Percentiles rank a stretch among this genome's conserved stretches.
Conservation (phyloP, 2,329 filamentous ascomycete species). For the Penicillium brevicompactum region DNA sequence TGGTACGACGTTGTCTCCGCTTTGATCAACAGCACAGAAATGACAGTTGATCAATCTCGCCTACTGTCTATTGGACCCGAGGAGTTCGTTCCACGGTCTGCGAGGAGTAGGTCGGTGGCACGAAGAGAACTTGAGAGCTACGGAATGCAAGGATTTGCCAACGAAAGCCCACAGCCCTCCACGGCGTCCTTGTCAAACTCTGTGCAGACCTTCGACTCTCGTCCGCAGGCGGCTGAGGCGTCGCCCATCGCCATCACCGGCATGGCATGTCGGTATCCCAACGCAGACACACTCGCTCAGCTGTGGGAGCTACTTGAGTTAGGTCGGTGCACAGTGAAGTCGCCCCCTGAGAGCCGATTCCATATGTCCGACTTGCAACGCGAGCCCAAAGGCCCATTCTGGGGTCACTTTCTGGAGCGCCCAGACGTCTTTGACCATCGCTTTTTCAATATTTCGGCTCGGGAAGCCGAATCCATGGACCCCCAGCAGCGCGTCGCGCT, state of each 20-base stretch:
- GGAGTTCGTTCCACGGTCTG: neutral
- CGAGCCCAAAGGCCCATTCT: constrained; percentile 2
- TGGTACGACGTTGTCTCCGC: neutral
- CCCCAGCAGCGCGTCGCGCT: constrained; percentile 31
- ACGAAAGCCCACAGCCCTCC: neutral
- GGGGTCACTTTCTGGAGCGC: constrained; percentile 5
- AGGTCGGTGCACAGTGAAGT: constrained; percentile 12
- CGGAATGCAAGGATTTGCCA: neutral
- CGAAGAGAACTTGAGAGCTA: neutral
- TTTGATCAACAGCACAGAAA: neutral
- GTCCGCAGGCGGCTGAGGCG: neutral
- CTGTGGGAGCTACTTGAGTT: constrained; percentile 23
- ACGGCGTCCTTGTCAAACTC: neutral
- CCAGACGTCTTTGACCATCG: constrained; percentile 25
- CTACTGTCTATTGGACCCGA: neutral
- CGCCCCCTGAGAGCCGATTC: constrained; percentile 14
- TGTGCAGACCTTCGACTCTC: neutral
- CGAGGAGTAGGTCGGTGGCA: neutral
- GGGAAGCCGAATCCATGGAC: constrained; percentile 28
- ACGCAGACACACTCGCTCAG: constrained; percentile 21
- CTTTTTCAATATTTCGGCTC: constrained; percentile 27
- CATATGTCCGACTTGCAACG: neutral
- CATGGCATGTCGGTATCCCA: constrained; percentile 32
- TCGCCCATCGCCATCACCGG: constrained; percentile 31
- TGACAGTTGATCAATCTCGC: neutral